These are phyloP conservation scores for Acanthochlamys bracteata DNA, from an alignment of 106 monocot genomes.

Conservation along the genomic window DNA sequence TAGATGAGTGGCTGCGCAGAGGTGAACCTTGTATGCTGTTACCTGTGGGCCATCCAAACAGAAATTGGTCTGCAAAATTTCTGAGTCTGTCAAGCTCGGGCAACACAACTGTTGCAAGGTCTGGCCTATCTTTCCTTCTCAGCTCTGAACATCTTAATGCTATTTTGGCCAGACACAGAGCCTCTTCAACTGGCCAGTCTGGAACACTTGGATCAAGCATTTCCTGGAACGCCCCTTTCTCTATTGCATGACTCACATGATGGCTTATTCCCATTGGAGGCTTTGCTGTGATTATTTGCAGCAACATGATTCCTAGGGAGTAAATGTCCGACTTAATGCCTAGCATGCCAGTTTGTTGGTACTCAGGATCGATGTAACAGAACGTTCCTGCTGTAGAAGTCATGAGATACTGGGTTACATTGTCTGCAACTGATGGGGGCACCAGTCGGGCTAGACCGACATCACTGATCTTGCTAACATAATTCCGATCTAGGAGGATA, in stretches of 20 bases:
- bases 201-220: constrained; percentile 14
- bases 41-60: not conserved
- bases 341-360: constrained; percentile 20
- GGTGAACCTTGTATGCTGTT: constrained; percentile 8
- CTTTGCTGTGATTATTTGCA: constrained; percentile 11
- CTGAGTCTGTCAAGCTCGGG: constrained; percentile 11
- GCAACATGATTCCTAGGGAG: constrained; percentile 14
- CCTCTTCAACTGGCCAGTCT: constrained; percentile 29
- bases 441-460: constrained; percentile 28
- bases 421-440: constrained; percentile 19
- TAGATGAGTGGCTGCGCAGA: not conserved
- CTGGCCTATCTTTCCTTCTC: constrained; percentile 27
- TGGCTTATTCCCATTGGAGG: constrained; percentile 15
- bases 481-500: constrained; percentile 25
- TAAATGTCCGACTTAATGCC: constrained; percentile 26
- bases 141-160: constrained; percentile 20
- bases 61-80: not conserved
- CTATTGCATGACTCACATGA: constrained; percentile 3
- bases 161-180: constrained; percentile 2
- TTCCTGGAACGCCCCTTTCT: constrained; percentile 11
- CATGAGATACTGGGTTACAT: constrained; percentile 24
- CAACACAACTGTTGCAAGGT: constrained; percentile 13
- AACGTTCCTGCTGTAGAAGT: constrained; percentile 26
- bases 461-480: constrained; percentile 24
- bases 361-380: constrained; percentile 23